Percentiles rank a stretch among this genome's conserved stretches.
Evolutionary conservation across 2,329 filamentous ascomycete genomes (phyloP).

Genomic region (Coniochaeta sp.): DNA sequence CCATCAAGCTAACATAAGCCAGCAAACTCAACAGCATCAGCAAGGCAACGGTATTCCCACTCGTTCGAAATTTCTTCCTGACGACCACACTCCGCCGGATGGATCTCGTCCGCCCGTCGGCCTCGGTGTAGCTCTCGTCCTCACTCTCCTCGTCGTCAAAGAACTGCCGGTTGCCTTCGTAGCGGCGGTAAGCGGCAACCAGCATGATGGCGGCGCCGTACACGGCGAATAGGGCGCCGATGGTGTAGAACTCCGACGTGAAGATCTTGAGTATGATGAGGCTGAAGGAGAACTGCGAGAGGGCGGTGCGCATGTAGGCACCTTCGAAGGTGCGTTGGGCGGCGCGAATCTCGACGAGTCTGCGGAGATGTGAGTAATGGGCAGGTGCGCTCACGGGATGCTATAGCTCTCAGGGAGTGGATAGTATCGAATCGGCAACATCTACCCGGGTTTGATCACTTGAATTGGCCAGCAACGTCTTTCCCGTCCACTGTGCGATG

Average conservation of each 20-base stretch:
- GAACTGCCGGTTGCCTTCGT: conserved; percentile 91
- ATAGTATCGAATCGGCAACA: too few species aligned
- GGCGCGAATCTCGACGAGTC: conserved; percentile 86
- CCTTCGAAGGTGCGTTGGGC: conserved; percentile 96
- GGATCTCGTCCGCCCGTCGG: conserved; percentile 9
- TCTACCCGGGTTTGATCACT: not conserved
- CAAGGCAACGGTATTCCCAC: conserved; percentile 53
- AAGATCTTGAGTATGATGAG: conserved; percentile 96
- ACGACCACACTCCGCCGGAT: conserved; percentile 19
- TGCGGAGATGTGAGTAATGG: conserved; percentile 16
- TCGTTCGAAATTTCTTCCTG: conserved; percentile 53
- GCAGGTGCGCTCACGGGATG: not conserved
- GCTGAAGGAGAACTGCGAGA: conserved; percentile 92
- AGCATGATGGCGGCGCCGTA: conserved; percentile 81
- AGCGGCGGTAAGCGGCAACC: conserved; percentile 76
- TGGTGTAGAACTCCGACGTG: conserved; percentile 90
- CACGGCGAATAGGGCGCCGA: conserved; percentile 89
- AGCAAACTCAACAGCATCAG: conserved; percentile 48
- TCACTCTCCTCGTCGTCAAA: conserved; percentile 52
- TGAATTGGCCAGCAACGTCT: not conserved
- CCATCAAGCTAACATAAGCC: conserved; percentile 49
- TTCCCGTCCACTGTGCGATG: not conserved
- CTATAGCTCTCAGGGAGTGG: not conserved
- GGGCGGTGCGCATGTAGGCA: conserved; percentile 88
- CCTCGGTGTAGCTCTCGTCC: conserved; percentile 11